Evolutionary conservation across 495 filamentous ascomycete genomes (phyloP).

Genomic region (Neurospora sp.): DNA sequence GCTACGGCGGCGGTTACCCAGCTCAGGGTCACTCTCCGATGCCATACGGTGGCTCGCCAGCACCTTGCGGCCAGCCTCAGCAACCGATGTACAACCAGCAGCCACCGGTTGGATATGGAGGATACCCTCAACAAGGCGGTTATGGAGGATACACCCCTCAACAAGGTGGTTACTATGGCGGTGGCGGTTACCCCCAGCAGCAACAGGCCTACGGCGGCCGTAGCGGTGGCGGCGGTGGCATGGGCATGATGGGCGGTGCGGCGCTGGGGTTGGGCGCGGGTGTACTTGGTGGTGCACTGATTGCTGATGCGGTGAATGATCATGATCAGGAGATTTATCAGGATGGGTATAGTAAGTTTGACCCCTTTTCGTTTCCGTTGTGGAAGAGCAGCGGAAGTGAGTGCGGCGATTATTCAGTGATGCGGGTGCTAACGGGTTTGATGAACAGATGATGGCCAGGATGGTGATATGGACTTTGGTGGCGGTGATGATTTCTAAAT

Average conservation of each 20-base stretch:
- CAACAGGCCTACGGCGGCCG: constrained; percentile 7
- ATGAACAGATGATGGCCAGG: constrained; percentile 31
- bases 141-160: constrained; percentile 14
- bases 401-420: no score
- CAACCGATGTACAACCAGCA: constrained; percentile 31
- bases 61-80: constrained; percentile 9
- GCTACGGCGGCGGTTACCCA: background rate
- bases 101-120: constrained; percentile 11
- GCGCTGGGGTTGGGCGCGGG: constrained; percentile 72
- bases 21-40: constrained; percentile 16
- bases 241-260: constrained; percentile 59
- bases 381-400: no score
- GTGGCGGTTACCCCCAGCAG: constrained; percentile 25
- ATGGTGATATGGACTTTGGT: constrained; percentile 28
- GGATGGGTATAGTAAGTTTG: constrained; percentile 30
- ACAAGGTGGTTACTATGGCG: constrained; percentile 23
- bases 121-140: constrained; percentile 29
- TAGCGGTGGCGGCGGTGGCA: constrained; percentile 35
- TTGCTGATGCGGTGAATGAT: constrained; percentile 56
- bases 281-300: constrained; percentile 56
- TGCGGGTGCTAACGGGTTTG: background rate
- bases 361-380: background rate
- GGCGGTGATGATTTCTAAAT: constrained; percentile 48
- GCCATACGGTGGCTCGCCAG: constrained; percentile 27
- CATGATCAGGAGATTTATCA: constrained; percentile 42